phyloP scores from a whole-genome alignment of 768 basidiomycete genomes.

The Paxillus rubicundulus region DNA sequence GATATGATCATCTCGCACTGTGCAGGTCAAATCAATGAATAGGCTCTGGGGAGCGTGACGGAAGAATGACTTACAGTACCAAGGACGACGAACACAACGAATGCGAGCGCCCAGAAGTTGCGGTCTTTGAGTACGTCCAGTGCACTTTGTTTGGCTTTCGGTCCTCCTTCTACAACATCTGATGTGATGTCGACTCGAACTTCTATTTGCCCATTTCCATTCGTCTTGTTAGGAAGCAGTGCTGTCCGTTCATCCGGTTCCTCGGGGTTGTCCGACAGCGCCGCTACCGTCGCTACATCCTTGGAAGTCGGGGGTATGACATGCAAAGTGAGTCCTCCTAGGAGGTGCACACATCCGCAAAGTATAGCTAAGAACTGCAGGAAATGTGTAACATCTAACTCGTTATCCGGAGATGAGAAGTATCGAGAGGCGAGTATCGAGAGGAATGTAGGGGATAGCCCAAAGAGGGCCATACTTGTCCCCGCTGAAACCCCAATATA shows the following conservation, averaged over 20 bases:
- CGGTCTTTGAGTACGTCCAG: constrained; percentile 50
- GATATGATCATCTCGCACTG: constrained; percentile 82
- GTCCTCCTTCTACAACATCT: constrained; percentile 11
- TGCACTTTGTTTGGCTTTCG: constrained; percentile 22
- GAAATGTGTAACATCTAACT: constrained; percentile 49
- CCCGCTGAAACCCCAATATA: constrained; percentile 68
- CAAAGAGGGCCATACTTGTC: constrained; percentile 67
- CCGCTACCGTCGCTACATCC: constrained; percentile 3
- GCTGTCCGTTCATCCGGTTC: constrained; percentile 27
- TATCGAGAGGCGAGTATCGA: constrained; percentile 59
- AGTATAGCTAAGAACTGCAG: constrained; percentile 55
- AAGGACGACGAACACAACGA: constrained; percentile 52
- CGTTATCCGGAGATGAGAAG: constrained; percentile 50
- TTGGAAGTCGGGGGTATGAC: constrained; percentile 9
- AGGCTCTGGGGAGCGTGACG: background rate
- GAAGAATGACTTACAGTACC: constrained; percentile 55
- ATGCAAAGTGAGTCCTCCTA: constrained; percentile 49
- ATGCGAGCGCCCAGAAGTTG: constrained; percentile 63
- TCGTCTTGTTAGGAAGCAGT: constrained; percentile 29
- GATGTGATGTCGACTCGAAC: constrained; percentile 19
- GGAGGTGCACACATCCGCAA: constrained; percentile 51
- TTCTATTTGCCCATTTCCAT: constrained; percentile 5
- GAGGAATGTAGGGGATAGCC: constrained; percentile 77
- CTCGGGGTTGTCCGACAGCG: constrained; percentile 14
- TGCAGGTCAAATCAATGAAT: background rate